phyloP scores from a whole-genome alignment of 768 basidiomycete species.

The Paxillus involutus region DNA sequence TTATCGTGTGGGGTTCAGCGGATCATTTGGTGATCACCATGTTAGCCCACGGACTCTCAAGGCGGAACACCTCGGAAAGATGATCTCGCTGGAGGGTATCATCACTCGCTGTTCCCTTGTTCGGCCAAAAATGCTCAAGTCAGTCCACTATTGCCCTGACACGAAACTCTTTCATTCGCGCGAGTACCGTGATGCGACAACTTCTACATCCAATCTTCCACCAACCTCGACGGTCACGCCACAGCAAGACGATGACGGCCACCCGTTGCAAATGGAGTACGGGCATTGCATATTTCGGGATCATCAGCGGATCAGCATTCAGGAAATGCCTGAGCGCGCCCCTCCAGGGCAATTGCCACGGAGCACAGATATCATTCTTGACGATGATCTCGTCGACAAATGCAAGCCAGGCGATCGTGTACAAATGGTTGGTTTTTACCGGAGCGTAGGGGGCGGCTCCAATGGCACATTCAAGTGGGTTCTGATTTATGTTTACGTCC shows the following conservation, averaged over 20 bases:
- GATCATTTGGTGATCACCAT: slow-evolving; percentile 98
- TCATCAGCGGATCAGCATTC: slow-evolving; percentile 96
- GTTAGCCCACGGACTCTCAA: slow-evolving; percentile 91
- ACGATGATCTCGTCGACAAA: slow-evolving; percentile 95
- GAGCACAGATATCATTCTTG: slow-evolving; percentile 93
- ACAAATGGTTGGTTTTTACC: slow-evolving; percentile 93
- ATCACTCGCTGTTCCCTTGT: slow-evolving; percentile 98
- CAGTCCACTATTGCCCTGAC: slow-evolving; percentile 92
- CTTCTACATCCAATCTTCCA: slow-evolving; percentile 80
- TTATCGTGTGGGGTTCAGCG: slow-evolving; percentile 89
- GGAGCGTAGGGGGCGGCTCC: slow-evolving; percentile 89
- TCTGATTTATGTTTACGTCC: slow-evolving; percentile 10
- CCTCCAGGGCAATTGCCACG: slow-evolving; percentile 96
- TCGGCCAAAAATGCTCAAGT: slow-evolving; percentile 97
- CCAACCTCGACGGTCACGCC: slow-evolving; percentile 87
- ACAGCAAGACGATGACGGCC: slow-evolving; percentile 88
- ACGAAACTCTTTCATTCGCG: slow-evolving; percentile 82
- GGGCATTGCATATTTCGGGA: slow-evolving; percentile 91
- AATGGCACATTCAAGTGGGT: slow-evolving; percentile 91
- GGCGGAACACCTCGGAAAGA: slow-evolving; percentile 86
- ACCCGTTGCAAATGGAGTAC: slow-evolving; percentile 86
- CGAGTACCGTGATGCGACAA: slow-evolving; percentile 91
- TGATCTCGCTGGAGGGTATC: slow-evolving; percentile 98
- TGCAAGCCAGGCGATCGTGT: slow-evolving; percentile 98
- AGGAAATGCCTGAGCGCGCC: slow-evolving; percentile 99